Evolutionary conservation across 805 yeast genomes (phyloP), one percentile per base, ranked within the genome.

Genomic region (Candida chauliodis): DNA sequence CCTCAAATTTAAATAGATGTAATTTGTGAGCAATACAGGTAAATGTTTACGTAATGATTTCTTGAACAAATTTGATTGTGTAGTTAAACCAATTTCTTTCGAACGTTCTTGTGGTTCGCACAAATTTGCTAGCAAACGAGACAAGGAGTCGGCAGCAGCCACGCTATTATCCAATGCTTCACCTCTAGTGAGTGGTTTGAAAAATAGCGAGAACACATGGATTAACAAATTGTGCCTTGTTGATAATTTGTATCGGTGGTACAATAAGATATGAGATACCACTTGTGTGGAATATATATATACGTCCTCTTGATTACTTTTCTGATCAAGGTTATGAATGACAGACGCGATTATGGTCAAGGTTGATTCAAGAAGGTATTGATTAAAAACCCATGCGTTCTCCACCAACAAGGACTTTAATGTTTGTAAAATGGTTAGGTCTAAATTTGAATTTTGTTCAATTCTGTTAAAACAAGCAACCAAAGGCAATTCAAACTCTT

Each of bases 221-320:
- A 77, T 61, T 2, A 88, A 47, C 31, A 89, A 51, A 55, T 88
- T 95, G 51, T 85, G 80, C 53, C 97, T 77, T 25, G 81, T 78
- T 0, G 81, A 69, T 14, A 90, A 61, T 50, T 88, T 75, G 52
- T 66, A 76, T 37, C 96, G 73, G 50, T 87, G 93, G 51, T 72
- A 72, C 19, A 87, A 61, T 7, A 90, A 55, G 2, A 85, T 59
- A 25, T 73, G 71, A 0, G 95, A 80, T 18, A 84, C 48, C 0
- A 78, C 60, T 38, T 73, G 75, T 5, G 78, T 65, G 3, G 75
- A 46, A 4, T 52, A 44, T 2, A 59, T 39, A 50, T 67, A 80
- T 2, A 65, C 35, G 1, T 55, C 61, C 15, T 37, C 35, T 10
- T 30, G 27, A 15, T 30, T 20, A 3, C 16, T 4, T 5, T 14